Conservation (phyloP, 768 basidiomycete genomes). For the Cyathus striatus region DNA sequence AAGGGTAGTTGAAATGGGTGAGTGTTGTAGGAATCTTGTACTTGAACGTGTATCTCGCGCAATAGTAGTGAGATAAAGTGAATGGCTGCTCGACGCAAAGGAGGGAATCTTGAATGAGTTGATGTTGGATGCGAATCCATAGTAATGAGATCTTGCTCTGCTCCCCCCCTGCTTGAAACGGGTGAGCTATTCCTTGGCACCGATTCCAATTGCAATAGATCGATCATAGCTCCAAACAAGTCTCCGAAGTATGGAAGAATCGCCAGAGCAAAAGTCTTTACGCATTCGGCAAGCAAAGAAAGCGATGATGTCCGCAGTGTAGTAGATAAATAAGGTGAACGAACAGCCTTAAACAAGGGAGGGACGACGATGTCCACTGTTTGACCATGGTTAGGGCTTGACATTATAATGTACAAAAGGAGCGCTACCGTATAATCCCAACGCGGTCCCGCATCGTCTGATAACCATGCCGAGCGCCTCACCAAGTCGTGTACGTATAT, state of each 20-base stretch:
- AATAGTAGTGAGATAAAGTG: constrained; percentile 72
- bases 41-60: constrained; percentile 47
- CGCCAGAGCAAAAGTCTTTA: constrained; percentile 57
- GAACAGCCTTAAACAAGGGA: constrained; percentile 58
- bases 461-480: constrained; percentile 83
- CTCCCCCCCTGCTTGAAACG: constrained; percentile 2
- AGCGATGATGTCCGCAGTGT: constrained; percentile 59
- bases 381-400: constrained; percentile 4
- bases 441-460: constrained; percentile 60
- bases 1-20: constrained; percentile 18
- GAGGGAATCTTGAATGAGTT: constrained; percentile 61
- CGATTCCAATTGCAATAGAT: constrained; percentile 67
- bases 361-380: constrained; percentile 72
- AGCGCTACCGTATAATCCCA: constrained; percentile 62
- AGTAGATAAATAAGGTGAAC: constrained; percentile 58
- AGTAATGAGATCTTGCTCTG: constrained; percentile 8
- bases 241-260: constrained; percentile 59
- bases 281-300: constrained; percentile 69
- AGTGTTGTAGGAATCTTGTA: constrained; percentile 34
- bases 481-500: constrained; percentile 70
- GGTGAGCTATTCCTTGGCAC: constrained; percentile 13
- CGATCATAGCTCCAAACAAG: constrained; percentile 64
- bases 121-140: constrained; percentile 59
- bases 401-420: not conserved
- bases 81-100: constrained; percentile 81